Evolutionary conservation across 2,329 filamentous ascomycete species (phyloP).

Genomic region (Rhynchosporium secalis): DNA sequence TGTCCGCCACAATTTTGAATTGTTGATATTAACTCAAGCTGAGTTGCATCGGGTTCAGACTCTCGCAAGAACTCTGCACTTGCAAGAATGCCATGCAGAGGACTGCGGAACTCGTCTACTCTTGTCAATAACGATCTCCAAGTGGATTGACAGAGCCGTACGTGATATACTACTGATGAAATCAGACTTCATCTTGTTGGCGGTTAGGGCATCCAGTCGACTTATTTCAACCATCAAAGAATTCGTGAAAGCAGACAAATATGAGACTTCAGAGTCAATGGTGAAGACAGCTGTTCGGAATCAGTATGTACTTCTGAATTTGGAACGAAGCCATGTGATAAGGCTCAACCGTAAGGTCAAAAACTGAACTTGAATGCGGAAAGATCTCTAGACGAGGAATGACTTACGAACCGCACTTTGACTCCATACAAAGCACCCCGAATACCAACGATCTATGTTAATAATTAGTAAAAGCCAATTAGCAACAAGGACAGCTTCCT

Average conservation of each 20-base stretch:
- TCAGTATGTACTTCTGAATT: too few species aligned
- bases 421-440: slow-evolving; percentile 35
- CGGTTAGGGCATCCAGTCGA: slow-evolving; percentile 34
- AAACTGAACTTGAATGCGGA: too few species aligned
- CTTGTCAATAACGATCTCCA: slow-evolving; percentile 7
- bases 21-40: slow-evolving; percentile 48
- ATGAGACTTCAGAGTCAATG: slow-evolving; percentile 32
- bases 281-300: slow-evolving; percentile 28
- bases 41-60: slow-evolving; percentile 47
- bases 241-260: slow-evolving; percentile 34
- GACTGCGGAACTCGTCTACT: slow-evolving; percentile 35
- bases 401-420: slow-evolving; percentile 21
- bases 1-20: slow-evolving; percentile 54
- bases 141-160: slow-evolving; percentile 6
- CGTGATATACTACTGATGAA: slow-evolving; percentile 38
- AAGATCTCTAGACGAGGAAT: too few species aligned
- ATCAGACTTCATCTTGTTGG: slow-evolving; percentile 35
- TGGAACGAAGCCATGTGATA: too few species aligned
- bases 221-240: slow-evolving; percentile 35
- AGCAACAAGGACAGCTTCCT: neutral
- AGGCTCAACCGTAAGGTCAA: too few species aligned
- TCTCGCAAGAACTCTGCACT: slow-evolving; percentile 54
- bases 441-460: slow-evolving; percentile 33
- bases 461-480: neutral
- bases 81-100: slow-evolving; percentile 51